Percentiles rank a stretch among this genome's conserved stretches.
phyloP scores from a whole-genome alignment of 306 rosid genomes.

The Gleditsia sinensis region DNA sequence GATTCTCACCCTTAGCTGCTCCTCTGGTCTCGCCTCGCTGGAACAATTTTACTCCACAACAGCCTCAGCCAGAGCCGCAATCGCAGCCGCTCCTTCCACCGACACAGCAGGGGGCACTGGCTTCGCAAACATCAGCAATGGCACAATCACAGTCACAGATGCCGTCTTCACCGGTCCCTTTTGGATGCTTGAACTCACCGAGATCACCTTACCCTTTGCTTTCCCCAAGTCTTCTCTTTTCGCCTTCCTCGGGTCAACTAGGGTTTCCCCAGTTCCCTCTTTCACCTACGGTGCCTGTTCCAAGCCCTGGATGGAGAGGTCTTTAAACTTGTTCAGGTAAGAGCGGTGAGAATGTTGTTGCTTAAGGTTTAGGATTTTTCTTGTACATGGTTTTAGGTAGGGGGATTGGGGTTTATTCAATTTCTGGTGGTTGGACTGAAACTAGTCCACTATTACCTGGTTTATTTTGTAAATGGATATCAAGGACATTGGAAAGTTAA shows the following conservation, averaged over 20 bases:
- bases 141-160: slow-evolving; percentile 38
- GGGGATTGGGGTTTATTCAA: slow-evolving; percentile 52
- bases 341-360: slow-evolving; percentile 36
- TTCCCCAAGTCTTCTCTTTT: slow-evolving; percentile 70
- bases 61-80: slow-evolving; percentile 28
- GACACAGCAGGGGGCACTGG: slow-evolving; percentile 30
- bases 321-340: slow-evolving; percentile 51
- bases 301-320: slow-evolving; percentile 85
- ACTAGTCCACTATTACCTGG: slow-evolving; percentile 39
- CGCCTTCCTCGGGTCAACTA: slow-evolving; percentile 71
- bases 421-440: slow-evolving; percentile 50
- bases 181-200: slow-evolving; percentile 90
- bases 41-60: slow-evolving; percentile 46
- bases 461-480: slow-evolving; percentile 73
- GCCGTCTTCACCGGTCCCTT: slow-evolving; percentile 72
- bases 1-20: slow-evolving; percentile 71
- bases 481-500: slow-evolving; percentile 49
- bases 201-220: slow-evolving; percentile 62
- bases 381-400: slow-evolving; percentile 59
- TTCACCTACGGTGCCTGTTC: slow-evolving; percentile 80
- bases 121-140: slow-evolving; percentile 27
- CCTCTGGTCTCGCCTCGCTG: slow-evolving; percentile 71
- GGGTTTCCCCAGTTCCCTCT: slow-evolving; percentile 92
- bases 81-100: slow-evolving; percentile 4
- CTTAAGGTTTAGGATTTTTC: slow-evolving; percentile 35